These are phyloP conservation scores for Austroboletus festivus DNA, from an alignment of 768 basidiomycete species.

Conservation along the genomic window DNA sequence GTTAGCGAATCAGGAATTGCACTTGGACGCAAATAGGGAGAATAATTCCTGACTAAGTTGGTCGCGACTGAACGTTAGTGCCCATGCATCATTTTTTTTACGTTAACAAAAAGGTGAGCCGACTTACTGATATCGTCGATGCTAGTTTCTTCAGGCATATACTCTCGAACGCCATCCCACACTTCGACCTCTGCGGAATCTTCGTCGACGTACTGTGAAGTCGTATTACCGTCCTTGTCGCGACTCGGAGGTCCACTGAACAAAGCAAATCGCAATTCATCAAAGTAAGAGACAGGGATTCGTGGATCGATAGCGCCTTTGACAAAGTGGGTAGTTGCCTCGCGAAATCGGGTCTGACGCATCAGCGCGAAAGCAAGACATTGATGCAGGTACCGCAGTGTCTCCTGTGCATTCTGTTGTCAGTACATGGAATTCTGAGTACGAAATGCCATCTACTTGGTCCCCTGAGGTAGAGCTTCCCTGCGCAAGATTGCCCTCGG, in stretches of 20 bases:
- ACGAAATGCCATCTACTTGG: conserved; percentile 8
- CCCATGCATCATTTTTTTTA: conserved; percentile 36
- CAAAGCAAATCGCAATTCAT: conserved; percentile 66
- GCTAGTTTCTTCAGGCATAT: conserved; percentile 63
- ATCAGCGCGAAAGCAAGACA: conserved; percentile 79
- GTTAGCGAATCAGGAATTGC: conserved; percentile 14
- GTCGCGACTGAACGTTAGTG: conserved; percentile 78
- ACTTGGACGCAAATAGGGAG: conserved; percentile 64
- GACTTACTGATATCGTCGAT: conserved; percentile 88
- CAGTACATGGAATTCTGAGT: neutral
- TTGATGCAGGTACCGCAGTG: conserved; percentile 76
- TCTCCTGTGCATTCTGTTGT: conserved; percentile 40
- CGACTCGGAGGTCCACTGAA: conserved; percentile 33
- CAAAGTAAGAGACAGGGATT: conserved; percentile 75
- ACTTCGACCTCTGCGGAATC: conserved; percentile 59
- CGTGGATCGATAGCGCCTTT: conserved; percentile 83
- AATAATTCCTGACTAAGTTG: conserved; percentile 91
- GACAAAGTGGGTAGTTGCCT: conserved; percentile 75
- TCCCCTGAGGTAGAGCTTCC: conserved; percentile 6
- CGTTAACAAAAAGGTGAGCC: conserved; percentile 29
- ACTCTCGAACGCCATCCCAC: conserved; percentile 71
- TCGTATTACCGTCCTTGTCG: neutral
- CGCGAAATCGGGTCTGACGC: conserved; percentile 76
- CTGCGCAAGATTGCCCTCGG: conserved; percentile 37
- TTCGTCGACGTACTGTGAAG: neutral